Evolutionary conservation across 1,139 yeast species (phyloP).

Genomic region (Hansenula anomala): DNA sequence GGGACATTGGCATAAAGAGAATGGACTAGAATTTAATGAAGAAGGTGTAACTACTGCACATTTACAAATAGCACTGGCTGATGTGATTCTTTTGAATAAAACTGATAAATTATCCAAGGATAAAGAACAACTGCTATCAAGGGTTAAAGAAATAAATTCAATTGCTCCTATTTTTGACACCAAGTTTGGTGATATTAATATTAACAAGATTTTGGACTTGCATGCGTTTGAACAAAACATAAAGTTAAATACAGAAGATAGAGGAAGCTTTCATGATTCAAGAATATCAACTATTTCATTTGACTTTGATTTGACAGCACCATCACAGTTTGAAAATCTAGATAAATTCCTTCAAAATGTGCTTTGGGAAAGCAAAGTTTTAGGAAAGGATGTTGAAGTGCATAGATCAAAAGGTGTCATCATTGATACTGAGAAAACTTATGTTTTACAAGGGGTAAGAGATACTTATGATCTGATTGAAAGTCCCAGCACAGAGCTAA

Average conservation of each 20-base stretch:
- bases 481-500: conserved; percentile 35
- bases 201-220: conserved; percentile 62
- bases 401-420: conserved; percentile 82
- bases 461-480: conserved; percentile 81
- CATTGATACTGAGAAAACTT: conserved; percentile 28
- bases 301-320: conserved; percentile 41
- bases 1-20: conserved; percentile 56
- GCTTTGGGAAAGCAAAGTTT: conserved; percentile 58
- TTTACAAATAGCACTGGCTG: conserved; percentile 87
- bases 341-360: conserved; percentile 62
- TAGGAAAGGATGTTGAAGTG: conserved; percentile 50
- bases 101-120: conserved; percentile 45
- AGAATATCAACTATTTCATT: conserved; percentile 63
- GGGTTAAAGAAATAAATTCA: conserved; percentile 56
- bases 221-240: conserved; percentile 67
- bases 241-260: conserved; percentile 27
- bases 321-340: conserved; percentile 32
- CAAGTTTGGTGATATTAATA: conserved; percentile 65
- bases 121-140: conserved; percentile 19
- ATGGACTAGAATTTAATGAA: conserved; percentile 30
- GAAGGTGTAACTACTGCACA: conserved; percentile 78
- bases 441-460: conserved; percentile 87
- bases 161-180: conserved; percentile 67
- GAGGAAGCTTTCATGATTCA: conserved; percentile 39
- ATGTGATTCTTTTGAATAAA: conserved; percentile 73